Conservation (phyloP, 768 basidiomycete genomes). For the Phylloporus sp. region DNA sequence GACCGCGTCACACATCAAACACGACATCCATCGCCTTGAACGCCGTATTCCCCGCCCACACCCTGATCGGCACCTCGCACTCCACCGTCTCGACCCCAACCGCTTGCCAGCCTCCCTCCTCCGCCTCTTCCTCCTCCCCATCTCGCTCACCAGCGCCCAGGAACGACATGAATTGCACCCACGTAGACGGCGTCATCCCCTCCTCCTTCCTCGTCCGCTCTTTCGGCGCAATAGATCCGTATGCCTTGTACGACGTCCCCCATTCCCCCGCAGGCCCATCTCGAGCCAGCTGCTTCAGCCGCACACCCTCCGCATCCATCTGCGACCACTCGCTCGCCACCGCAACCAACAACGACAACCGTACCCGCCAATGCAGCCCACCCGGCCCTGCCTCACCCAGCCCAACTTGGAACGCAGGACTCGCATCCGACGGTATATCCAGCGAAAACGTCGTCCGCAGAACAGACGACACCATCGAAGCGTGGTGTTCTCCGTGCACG, state of each 20-base stretch:
- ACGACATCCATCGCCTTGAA: slow-evolving; percentile 76
- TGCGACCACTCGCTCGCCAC: slow-evolving; percentile 48
- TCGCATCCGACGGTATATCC: slow-evolving; percentile 89
- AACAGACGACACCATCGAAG: slow-evolving; percentile 66
- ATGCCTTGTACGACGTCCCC: slow-evolving; percentile 64
- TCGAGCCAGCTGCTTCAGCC: slow-evolving; percentile 47
- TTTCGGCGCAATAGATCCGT: slow-evolving; percentile 52
- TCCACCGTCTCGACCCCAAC: slow-evolving; percentile 83
- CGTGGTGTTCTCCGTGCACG: slow-evolving; percentile 81
- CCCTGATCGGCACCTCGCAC: slow-evolving; percentile 84
- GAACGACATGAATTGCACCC: slow-evolving; percentile 39
- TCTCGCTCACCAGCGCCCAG: slow-evolving; percentile 38
- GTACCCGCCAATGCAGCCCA: slow-evolving; percentile 87
- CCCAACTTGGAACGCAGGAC: slow-evolving; percentile 75
- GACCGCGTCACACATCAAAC: slow-evolving; percentile 57
- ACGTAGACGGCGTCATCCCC: slow-evolving; percentile 16
- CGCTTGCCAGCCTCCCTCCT: slow-evolving; percentile 58
- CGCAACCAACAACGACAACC: slow-evolving; percentile 80
- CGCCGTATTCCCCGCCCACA: slow-evolving; percentile 87
- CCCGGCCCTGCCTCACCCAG: slow-evolving; percentile 48
- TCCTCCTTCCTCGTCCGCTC: slow-evolving; percentile 35
- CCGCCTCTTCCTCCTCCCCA: slow-evolving; percentile 33
- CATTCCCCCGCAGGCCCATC: slow-evolving; percentile 65
- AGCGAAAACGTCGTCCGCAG: slow-evolving; percentile 81
- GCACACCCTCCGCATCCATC: slow-evolving; percentile 45